phyloP scores from a whole-genome alignment of 768 basidiomycete species.

The Sutorius australiensis region DNA sequence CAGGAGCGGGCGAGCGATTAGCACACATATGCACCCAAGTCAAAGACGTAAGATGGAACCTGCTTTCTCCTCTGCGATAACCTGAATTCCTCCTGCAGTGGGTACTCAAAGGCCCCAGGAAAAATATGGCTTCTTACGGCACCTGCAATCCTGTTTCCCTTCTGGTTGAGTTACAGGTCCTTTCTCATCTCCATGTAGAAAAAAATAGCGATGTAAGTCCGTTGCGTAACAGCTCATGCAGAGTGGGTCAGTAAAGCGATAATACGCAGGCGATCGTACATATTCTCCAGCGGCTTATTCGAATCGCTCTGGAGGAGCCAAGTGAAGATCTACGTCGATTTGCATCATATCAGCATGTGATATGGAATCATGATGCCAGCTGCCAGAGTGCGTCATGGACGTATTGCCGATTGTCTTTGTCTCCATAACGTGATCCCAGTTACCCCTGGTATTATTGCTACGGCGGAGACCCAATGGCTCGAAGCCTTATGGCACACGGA shows the following conservation, averaged over 20 bases:
- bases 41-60: slow-evolving; percentile 18
- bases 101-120: slow-evolving; percentile 7
- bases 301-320: slow-evolving; percentile 34
- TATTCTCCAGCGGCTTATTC: slow-evolving; percentile 37
- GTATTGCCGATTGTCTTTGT: background rate
- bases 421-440: slow-evolving; percentile 25
- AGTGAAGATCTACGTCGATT: slow-evolving; percentile 41
- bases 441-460: slow-evolving; percentile 28
- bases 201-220: slow-evolving; percentile 18
- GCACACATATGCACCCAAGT: slow-evolving; percentile 18
- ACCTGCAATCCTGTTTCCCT: slow-evolving; percentile 22
- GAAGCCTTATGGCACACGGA: slow-evolving; percentile 43
- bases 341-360: slow-evolving; percentile 52
- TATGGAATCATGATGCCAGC: slow-evolving; percentile 45
- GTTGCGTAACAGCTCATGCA: background rate
- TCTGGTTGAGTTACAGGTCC: slow-evolving; percentile 24
- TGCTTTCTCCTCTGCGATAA: background rate
- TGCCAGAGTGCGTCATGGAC: slow-evolving; percentile 35
- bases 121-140: background rate
- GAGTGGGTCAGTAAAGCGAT: background rate
- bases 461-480: slow-evolving; percentile 47
- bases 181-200: slow-evolving; percentile 11
- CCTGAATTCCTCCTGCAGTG: slow-evolving; percentile 15
- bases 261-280: slow-evolving; percentile 13
- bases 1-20: slow-evolving; percentile 5